A percentile compares a stretch with the other conserved stretches of the same genome.
Conservation (phyloP, 2,329 filamentous ascomycete genomes). For the Calonectria henricotiae region DNA sequence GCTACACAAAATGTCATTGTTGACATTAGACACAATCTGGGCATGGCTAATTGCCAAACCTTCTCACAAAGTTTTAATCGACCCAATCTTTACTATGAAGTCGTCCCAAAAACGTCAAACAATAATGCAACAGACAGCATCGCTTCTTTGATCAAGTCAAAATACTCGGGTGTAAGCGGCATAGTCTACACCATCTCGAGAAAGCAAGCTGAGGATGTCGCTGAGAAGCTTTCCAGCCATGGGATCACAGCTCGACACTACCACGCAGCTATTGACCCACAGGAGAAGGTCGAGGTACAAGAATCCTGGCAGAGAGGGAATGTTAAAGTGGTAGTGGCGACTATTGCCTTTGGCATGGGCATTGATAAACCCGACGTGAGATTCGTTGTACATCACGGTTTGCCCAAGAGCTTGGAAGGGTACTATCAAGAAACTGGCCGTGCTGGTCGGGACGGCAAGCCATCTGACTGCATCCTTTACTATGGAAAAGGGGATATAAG, state of each 20-base stretch:
- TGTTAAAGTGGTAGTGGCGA: slow-evolving; percentile 94
- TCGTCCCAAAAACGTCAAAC: slow-evolving; percentile 79
- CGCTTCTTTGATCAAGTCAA: slow-evolving; percentile 78
- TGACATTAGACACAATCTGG: slow-evolving; percentile 93
- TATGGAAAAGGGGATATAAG: slow-evolving; percentile 86
- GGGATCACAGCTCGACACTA: slow-evolving; percentile 86
- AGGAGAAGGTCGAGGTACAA: slow-evolving; percentile 81
- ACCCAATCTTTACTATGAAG: slow-evolving; percentile 93
- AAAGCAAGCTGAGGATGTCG: slow-evolving; percentile 86
- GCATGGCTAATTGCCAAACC: slow-evolving; percentile 82
- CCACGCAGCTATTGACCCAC: slow-evolving; percentile 83
- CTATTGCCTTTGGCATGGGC: slow-evolving; percentile 99
- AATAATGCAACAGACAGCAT: slow-evolving; percentile 65
- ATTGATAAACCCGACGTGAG: slow-evolving; percentile 98
- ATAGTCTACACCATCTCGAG: slow-evolving; percentile 95
- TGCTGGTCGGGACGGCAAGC: slow-evolving; percentile 90
- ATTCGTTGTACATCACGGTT: slow-evolving; percentile 93
- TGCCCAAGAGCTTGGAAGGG: slow-evolving; percentile 96
- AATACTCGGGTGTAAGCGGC: slow-evolving; percentile 82
- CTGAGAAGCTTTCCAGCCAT: slow-evolving; percentile 76
- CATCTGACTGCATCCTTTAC: slow-evolving; percentile 91
- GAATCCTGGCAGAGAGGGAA: slow-evolving; percentile 85
- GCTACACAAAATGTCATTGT: slow-evolving; percentile 94
- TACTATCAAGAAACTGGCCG: slow-evolving; percentile 99
- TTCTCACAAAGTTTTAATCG: slow-evolving; percentile 97